Evolutionary conservation across 2,329 filamentous ascomycete species (phyloP), one percentile per base, ranked within the genome.

Genomic region (Apiospora aurea): DNA sequence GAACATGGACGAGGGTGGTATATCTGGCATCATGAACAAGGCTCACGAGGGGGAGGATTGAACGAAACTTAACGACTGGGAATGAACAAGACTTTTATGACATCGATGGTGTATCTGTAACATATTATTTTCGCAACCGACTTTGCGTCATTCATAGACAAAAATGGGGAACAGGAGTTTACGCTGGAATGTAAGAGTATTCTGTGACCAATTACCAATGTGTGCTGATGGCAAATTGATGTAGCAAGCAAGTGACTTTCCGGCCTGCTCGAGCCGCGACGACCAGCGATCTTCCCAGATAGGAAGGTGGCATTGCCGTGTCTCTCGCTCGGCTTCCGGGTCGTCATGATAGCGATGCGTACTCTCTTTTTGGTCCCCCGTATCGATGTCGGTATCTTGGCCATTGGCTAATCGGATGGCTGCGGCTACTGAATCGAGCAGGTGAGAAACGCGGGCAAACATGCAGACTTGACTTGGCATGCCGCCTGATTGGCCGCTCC

Each of bases 61-160:
- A 61, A 73, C 51, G 71, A 73, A 41, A 71, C 49, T 57, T 71
- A 69, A 73, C 67, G 71, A 73, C 71, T 73, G 70, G 71, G 66
- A 71, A 73, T 67, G 71, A 64, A 41, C 70, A 66, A 64, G 34
- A 67, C 70, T 71, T 71, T 71, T 70, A 73, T 67, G 66, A 68
- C 66, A 73, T 69, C 44, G 34, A 44, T 44, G 68, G 38, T 71
- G 71, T 73, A 73, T 67, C 21, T 73, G 53, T 73, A 73, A 67
- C 66, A 67, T 38, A 38, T 53, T 49, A 53, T 51, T 53, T 53
- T 44, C 64, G 66, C 44, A 68, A 68, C 34, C n/a, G 66, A 29
- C 57, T 18, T 64, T 64, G 57, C 18, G 57, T 41, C 57, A 64
- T 64, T 64, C 34, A 64, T 64, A 41, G 34, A 41, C 29, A 34